Conservation (phyloP, 306 rosid species). For the Alnus glutinosa region DNA sequence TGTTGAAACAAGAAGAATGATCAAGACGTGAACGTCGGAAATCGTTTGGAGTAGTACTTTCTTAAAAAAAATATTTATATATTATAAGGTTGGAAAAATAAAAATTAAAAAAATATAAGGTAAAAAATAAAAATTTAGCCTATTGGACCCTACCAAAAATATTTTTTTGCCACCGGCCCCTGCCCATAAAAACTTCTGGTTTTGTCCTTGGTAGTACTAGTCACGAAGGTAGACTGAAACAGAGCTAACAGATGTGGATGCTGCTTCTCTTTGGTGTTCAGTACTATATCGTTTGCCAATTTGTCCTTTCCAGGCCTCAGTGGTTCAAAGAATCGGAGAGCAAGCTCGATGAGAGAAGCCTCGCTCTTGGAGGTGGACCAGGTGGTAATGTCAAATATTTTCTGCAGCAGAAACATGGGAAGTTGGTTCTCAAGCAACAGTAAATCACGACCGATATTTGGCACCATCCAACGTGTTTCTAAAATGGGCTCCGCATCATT, state of each 20-base stretch:
- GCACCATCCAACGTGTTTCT: conserved; percentile 3
- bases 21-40: no score
- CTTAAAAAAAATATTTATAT: no score
- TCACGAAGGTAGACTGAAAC: neutral
- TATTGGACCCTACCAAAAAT: no score
- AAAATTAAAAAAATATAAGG: no score
- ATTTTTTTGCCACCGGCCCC: no score
- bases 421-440: conserved; percentile 9
- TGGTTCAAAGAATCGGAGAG: neutral
- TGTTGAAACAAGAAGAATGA: no score
- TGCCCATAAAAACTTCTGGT: no score
- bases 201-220: no score
- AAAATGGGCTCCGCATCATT: neutral
- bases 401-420: neutral
- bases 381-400: neutral
- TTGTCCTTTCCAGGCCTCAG: neutral
- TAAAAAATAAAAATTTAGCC: no score
- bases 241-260: conserved; percentile 1
- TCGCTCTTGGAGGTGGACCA: no score
- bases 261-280: neutral
- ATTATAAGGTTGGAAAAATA: no score
- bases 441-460: neutral
- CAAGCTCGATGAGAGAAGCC: neutral
- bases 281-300: neutral
- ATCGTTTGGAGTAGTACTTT: no score